Conservation (phyloP, 2,329 filamentous ascomycete genomes). For the Alternaria consortialis region DNA sequence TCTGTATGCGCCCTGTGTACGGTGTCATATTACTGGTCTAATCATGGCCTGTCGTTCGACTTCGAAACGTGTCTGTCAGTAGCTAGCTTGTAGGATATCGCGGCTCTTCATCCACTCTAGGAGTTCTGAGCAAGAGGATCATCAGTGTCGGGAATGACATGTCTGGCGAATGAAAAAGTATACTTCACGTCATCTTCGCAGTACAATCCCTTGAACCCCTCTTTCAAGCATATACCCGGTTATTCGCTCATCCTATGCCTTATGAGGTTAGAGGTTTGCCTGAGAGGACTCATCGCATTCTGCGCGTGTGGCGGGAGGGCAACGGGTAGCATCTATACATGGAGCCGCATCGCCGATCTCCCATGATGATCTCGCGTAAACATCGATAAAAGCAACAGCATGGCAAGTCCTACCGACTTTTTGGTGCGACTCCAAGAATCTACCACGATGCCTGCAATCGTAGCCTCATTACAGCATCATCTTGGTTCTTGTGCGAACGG, state of each 20-base stretch:
- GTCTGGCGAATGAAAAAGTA: constrained; percentile 26
- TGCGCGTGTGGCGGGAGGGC: constrained; percentile 44
- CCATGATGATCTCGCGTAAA: constrained; percentile 21
- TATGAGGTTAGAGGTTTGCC: constrained; percentile 15
- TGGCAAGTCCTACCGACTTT: constrained; percentile 14
- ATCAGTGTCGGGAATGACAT: constrained; percentile 11
- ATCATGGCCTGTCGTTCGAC: constrained; percentile 12
- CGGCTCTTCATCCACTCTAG: constrained; percentile 13
- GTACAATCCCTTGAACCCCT: constrained; percentile 3
- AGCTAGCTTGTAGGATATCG: constrained; percentile 22
- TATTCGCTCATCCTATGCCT: constrained; percentile 17
- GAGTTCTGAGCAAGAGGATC: constrained; percentile 9
- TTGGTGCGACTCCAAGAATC: constrained; percentile 4
- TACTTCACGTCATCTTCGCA: constrained; percentile 16
- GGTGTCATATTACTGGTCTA: constrained; percentile 19
- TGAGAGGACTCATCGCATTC: constrained; percentile 23
- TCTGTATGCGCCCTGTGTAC: constrained; percentile 22
- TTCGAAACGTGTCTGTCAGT: constrained; percentile 16
- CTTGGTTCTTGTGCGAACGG: constrained; percentile 7
- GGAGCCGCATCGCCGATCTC: constrained; percentile 33
- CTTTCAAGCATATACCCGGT: constrained; percentile 23
- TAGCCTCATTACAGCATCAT: constrained; percentile 22
- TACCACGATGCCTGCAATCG: constrained; percentile 19
- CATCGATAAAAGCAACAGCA: constrained; percentile 25
- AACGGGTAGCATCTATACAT: constrained; percentile 21